Conservation (phyloP, 495 filamentous ascomycete genomes). For the Xylaria scruposa region DNA sequence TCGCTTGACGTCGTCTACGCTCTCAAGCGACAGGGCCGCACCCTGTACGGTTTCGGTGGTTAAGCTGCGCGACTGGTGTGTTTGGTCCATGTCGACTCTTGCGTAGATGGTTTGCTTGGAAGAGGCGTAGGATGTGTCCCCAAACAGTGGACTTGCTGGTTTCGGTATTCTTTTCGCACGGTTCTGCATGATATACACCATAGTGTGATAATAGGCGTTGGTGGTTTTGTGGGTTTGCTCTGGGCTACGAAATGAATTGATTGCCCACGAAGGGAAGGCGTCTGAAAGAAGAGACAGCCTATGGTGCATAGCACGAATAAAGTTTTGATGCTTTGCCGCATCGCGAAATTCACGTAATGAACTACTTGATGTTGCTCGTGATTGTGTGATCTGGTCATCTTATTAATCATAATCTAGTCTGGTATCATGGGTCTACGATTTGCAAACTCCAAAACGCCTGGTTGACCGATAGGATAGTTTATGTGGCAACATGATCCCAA, state of each 20-base stretch:
- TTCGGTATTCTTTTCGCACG: constrained; percentile 35
- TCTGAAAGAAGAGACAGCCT: constrained; percentile 24
- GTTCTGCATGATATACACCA: constrained; percentile 40
- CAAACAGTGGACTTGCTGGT: constrained; percentile 15
- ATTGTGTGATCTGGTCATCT: not conserved
- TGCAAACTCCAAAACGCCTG: constrained; percentile 20
- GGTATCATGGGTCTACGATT: constrained; percentile 13
- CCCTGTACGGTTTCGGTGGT: constrained; percentile 98
- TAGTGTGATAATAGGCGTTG: constrained; percentile 40
- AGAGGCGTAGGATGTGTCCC: constrained; percentile 15
- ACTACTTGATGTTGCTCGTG: not conserved
- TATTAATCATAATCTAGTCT: not conserved
- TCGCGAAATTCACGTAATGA: not conserved
- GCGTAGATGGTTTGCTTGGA: not conserved
- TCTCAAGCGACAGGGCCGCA: constrained; percentile 93
- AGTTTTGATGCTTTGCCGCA: constrained; percentile 6
- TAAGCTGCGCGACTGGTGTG: constrained; percentile 52
- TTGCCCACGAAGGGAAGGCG: constrained; percentile 24
- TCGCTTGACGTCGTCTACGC: constrained; percentile 95
- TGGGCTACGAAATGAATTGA: constrained; percentile 35
- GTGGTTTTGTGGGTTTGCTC: constrained; percentile 35
- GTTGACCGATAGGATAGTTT: not conserved
- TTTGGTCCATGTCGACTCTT: not conserved
- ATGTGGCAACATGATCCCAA: not conserved
- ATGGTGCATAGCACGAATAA: constrained; percentile 23